Percentiles rank a stretch among this genome's conserved stretches.
phyloP scores from a whole-genome alignment of 176 grass and related monocot species.

The Raddia distichophylla region DNA sequence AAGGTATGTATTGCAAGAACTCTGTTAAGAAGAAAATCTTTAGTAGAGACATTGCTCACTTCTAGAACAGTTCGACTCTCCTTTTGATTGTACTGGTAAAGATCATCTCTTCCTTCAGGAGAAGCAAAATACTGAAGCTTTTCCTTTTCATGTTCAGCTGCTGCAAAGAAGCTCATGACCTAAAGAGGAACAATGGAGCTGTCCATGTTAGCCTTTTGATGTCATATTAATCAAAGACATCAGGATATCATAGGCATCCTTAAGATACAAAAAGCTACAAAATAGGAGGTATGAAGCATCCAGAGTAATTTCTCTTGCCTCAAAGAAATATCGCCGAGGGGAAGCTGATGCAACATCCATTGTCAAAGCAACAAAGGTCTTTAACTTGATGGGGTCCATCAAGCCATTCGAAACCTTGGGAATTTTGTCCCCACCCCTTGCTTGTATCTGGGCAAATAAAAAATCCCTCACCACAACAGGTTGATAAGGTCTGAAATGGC shows the following conservation, averaged over 20 bases:
- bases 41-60: constrained; percentile 48
- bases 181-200: constrained; percentile 36
- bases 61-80: constrained; percentile 82
- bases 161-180: constrained; percentile 88
- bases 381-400: constrained; percentile 58
- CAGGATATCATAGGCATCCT: neutral
- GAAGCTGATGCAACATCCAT: constrained; percentile 95
- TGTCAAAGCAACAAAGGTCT: constrained; percentile 71
- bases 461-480: neutral
- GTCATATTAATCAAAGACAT: constrained; percentile 6
- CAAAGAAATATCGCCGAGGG: constrained; percentile 95
- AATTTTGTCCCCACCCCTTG: constrained; percentile 38
- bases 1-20: constrained; percentile 21
- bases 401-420: constrained; percentile 48
- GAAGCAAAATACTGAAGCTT: constrained; percentile 91
- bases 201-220: constrained; percentile 14
- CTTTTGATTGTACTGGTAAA: constrained; percentile 93
- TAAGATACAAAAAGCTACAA: neutral
- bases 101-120: constrained; percentile 91
- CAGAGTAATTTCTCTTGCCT: constrained; percentile 57
- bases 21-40: constrained; percentile 12
- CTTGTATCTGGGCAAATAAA: constrained; percentile 36
- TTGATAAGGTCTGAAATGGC: constrained; percentile 19
- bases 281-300: constrained; percentile 5
- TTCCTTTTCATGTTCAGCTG: constrained; percentile 79